These are phyloP conservation scores for Endoconidiophora laricicola DNA, from an alignment of 2,329 filamentous ascomycete genomes.

Conservation along the genomic window DNA sequence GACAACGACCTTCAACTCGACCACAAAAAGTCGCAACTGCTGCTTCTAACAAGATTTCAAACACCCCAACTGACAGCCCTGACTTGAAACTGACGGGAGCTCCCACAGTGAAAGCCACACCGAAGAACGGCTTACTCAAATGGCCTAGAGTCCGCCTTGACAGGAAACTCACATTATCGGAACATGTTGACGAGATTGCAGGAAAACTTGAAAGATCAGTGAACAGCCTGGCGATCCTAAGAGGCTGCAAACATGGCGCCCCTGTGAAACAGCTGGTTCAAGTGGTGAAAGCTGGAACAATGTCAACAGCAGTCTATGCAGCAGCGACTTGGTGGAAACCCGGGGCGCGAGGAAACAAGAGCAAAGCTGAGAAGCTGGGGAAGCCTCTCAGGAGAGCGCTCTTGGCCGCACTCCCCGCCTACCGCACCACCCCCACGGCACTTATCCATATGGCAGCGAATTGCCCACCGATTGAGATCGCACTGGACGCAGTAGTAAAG, in stretches of 20 bases:
- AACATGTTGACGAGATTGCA: background rate
- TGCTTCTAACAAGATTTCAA: too few relatives aligned
- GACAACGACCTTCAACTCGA: background rate
- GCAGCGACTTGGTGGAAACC: background rate
- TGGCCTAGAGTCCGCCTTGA: background rate
- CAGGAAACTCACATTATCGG: background rate
- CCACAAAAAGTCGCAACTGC: too few relatives aligned
- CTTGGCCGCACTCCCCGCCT: background rate
- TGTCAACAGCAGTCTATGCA: background rate
- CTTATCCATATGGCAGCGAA: background rate
- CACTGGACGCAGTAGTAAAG: background rate
- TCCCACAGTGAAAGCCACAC: too few relatives aligned
- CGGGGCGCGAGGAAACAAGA: background rate
- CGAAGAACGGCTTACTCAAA: background rate
- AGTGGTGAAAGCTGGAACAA: background rate
- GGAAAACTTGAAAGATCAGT: too few relatives aligned
- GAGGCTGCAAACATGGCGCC: background rate
- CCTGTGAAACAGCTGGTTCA: background rate
- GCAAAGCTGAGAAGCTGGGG: too few relatives aligned
- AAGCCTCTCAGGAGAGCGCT: background rate
- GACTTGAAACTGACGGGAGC: too few relatives aligned
- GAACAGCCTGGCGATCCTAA: background rate
- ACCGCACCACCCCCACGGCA: background rate
- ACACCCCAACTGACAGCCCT: too few relatives aligned
- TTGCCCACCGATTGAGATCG: too few relatives aligned